phyloP scores from a whole-genome alignment of 345 rosid species.

The Clausena lansium region DNA sequence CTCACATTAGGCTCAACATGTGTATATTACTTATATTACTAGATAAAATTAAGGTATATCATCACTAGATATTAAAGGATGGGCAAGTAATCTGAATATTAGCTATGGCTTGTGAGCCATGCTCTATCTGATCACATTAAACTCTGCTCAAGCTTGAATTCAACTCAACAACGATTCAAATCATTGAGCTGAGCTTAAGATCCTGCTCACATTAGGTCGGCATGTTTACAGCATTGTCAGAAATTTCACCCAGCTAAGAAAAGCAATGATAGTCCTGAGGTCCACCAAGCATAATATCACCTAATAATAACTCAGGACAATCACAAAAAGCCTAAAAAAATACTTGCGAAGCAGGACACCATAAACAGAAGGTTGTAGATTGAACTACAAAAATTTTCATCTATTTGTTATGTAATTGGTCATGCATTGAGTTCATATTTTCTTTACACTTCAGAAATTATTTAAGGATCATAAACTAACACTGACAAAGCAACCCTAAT shows the following conservation, averaged over 20 bases:
- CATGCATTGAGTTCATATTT: background rate
- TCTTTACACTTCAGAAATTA: background rate
- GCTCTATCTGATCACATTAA: background rate
- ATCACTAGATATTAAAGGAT: background rate
- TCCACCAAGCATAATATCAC: background rate
- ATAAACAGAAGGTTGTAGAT: background rate
- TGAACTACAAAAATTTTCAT: background rate
- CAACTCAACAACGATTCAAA: background rate
- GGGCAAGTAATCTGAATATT: background rate
- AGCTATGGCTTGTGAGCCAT: background rate
- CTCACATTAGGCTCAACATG: background rate
- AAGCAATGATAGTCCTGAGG: background rate
- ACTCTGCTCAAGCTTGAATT: background rate
- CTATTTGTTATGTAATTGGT: background rate
- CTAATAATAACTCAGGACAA: background rate
- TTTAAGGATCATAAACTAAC: background rate
- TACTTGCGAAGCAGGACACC: background rate
- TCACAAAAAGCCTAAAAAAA: background rate
- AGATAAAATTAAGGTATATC: background rate
- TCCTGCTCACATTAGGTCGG: background rate
- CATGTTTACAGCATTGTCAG: background rate
- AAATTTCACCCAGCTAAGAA: background rate
- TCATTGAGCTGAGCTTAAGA: background rate
- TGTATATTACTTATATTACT: background rate
- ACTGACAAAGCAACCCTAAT: background rate